These are phyloP conservation scores for Botrytis galanthina DNA, from an alignment of 2,329 filamentous ascomycete species.

Conservation along the genomic window DNA sequence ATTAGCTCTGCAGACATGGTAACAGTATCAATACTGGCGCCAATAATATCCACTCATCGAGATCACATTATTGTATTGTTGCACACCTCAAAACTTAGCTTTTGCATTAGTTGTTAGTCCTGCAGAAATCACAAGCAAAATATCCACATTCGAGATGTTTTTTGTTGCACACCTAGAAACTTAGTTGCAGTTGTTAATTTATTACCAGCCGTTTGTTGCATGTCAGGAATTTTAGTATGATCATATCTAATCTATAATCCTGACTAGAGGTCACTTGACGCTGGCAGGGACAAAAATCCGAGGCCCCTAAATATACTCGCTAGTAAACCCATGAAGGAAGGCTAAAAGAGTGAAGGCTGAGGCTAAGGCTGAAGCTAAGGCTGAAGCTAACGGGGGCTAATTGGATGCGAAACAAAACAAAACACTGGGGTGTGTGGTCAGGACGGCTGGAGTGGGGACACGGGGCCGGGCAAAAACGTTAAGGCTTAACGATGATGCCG, in stretches of 20 bases:
- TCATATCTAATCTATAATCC: neutral
- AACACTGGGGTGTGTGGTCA: slow-evolving; percentile 1
- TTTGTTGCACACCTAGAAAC: neutral
- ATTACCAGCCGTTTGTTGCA: neutral
- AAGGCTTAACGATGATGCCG: slow-evolving; percentile 8
- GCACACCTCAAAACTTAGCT: slow-evolving; percentile 20
- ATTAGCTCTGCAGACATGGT: neutral
- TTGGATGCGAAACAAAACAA: neutral
- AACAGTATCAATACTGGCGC: neutral
- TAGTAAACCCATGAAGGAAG: neutral
- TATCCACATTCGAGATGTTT: neutral
- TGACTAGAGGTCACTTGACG: neutral
- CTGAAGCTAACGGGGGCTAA: neutral
- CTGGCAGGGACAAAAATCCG: slow-evolving; percentile 5
- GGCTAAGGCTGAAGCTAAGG: slow-evolving; percentile 10
- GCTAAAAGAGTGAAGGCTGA: neutral
- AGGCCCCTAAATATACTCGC: neutral
- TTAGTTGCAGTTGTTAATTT: slow-evolving; percentile 6
- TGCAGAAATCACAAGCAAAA: neutral
- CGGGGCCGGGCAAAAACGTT: neutral
- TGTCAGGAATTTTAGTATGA: slow-evolving; percentile 1
- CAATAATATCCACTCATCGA: slow-evolving; percentile 3
- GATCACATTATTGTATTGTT: slow-evolving; percentile 6
- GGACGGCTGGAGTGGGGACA: neutral
- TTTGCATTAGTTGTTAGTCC: neutral